Evolutionary conservation across 768 basidiomycete genomes (phyloP).

Genomic region (Kwoniella dendrophila): DNA sequence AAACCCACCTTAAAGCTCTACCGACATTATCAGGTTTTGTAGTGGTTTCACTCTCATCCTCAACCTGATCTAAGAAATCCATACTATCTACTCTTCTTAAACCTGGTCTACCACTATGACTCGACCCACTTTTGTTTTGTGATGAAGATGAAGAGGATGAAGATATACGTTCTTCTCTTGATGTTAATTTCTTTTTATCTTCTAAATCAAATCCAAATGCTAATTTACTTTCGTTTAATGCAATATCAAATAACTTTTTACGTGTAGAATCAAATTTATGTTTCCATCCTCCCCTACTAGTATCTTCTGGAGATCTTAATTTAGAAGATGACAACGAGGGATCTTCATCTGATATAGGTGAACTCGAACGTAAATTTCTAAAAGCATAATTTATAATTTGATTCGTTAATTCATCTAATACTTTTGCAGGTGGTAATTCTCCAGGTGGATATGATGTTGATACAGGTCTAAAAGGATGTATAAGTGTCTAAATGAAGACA

Average conservation of each 20-base stretch:
- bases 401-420: conserved; percentile 52
- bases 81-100: conserved; percentile 43
- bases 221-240: conserved; percentile 41
- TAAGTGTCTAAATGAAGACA: conserved; percentile 32
- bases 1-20: conserved; percentile 37
- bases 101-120: conserved; percentile 27
- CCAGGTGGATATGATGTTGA: conserved; percentile 50
- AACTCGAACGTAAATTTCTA: conserved; percentile 1
- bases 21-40: conserved; percentile 24
- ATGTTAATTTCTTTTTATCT: conserved; percentile 31
- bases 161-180: conserved; percentile 26
- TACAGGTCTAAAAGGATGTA: conserved; percentile 49
- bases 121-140: no score
- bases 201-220: conserved; percentile 20
- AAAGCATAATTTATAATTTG: conserved; percentile 50
- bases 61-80: conserved; percentile 45
- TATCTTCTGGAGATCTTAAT: not conserved
- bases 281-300: conserved; percentile 34
- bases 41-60: conserved; percentile 14
- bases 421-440: conserved; percentile 44
- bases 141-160: no score
- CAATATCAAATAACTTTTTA: conserved; percentile 45
- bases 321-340: not conserved
- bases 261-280: conserved; percentile 48
- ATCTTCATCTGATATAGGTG: not conserved